These are phyloP conservation scores for Karstenula rhodostoma DNA, from an alignment of 2,329 filamentous ascomycete species.

Conservation along the genomic window DNA sequence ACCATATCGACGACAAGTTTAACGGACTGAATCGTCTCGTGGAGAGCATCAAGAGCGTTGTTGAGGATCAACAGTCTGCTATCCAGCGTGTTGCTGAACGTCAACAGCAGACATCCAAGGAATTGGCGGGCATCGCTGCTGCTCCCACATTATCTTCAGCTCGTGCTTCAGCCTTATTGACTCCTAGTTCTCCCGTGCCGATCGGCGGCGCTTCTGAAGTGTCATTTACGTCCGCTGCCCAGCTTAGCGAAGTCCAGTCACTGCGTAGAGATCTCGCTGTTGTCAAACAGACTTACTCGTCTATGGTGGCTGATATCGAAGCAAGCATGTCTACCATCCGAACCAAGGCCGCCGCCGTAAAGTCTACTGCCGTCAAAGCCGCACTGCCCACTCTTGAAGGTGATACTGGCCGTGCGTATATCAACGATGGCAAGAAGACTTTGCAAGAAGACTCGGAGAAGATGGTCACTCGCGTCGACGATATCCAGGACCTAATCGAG, in stretches of 20 bases:
- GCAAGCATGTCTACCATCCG: constrained; percentile 86
- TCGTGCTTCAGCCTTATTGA: constrained; percentile 45
- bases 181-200: constrained; percentile 39
- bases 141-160: constrained; percentile 49
- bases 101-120: constrained; percentile 87
- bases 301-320: constrained; percentile 87
- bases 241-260: constrained; percentile 80
- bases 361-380: constrained; percentile 75
- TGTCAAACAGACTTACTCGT: constrained; percentile 90
- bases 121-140: constrained; percentile 74
- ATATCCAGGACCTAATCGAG: constrained; percentile 96
- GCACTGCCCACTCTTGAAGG: constrained; percentile 75
- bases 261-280: constrained; percentile 89
- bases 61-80: constrained; percentile 82
- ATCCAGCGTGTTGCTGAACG: constrained; percentile 89
- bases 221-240: constrained; percentile 59
- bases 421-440: constrained; percentile 85
- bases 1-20: constrained; percentile 92
- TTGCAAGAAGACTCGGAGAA: constrained; percentile 88
- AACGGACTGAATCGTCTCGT: constrained; percentile 81
- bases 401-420: constrained; percentile 83
- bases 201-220: constrained; percentile 29
- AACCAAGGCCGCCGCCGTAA: constrained; percentile 81
- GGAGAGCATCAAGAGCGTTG: constrained; percentile 82
- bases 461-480: constrained; percentile 90